These are phyloP conservation scores for Starmerella bombicola DNA, from an alignment of 805 yeast genomes.

Conservation along the genomic window DNA sequence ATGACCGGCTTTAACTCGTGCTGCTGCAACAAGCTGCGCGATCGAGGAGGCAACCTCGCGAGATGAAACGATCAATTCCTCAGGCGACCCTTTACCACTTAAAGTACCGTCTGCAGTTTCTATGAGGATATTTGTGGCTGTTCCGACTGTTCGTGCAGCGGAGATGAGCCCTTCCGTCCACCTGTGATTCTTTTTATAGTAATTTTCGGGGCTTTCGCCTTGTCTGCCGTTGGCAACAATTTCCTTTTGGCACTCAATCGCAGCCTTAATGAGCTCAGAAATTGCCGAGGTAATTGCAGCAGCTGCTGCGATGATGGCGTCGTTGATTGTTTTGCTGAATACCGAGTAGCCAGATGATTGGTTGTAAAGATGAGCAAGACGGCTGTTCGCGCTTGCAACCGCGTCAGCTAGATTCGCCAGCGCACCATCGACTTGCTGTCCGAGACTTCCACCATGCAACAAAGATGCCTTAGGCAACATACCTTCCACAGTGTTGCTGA, in stretches of 20 bases:
- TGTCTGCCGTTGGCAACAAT: slow-evolving; percentile 64
- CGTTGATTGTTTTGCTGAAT: slow-evolving; percentile 56
- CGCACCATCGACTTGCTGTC: slow-evolving; percentile 65
- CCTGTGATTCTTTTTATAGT: slow-evolving; percentile 73
- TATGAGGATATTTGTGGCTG: slow-evolving; percentile 67
- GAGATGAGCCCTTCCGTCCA: slow-evolving; percentile 92
- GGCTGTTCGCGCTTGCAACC: slow-evolving; percentile 51
- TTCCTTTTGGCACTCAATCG: slow-evolving; percentile 70
- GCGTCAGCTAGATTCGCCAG: slow-evolving; percentile 61
- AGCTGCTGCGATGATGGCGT: slow-evolving; percentile 65
- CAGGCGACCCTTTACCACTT: slow-evolving; percentile 50
- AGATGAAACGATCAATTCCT: slow-evolving; percentile 78
- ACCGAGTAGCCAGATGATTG: slow-evolving; percentile 30
- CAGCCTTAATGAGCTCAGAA: slow-evolving; percentile 54
- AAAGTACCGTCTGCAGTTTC: slow-evolving; percentile 79
- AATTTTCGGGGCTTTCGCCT: slow-evolving; percentile 51
- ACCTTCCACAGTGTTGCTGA: slow-evolving; percentile 44
- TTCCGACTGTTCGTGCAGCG: slow-evolving; percentile 79
- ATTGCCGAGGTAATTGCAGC: slow-evolving; percentile 70
- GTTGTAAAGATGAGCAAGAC: slow-evolving; percentile 41
- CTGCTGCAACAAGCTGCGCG: slow-evolving; percentile 83
- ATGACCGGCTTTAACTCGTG: slow-evolving; percentile 70
- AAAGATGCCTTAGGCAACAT: slow-evolving; percentile 37
- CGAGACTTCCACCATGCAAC: slow-evolving; percentile 33
- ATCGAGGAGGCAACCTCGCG: slow-evolving; percentile 88